Base-by-base conservation (phyloP, 2,329 filamentous ascomycete genomes). In the Penicillium brevicompactum region DNA sequence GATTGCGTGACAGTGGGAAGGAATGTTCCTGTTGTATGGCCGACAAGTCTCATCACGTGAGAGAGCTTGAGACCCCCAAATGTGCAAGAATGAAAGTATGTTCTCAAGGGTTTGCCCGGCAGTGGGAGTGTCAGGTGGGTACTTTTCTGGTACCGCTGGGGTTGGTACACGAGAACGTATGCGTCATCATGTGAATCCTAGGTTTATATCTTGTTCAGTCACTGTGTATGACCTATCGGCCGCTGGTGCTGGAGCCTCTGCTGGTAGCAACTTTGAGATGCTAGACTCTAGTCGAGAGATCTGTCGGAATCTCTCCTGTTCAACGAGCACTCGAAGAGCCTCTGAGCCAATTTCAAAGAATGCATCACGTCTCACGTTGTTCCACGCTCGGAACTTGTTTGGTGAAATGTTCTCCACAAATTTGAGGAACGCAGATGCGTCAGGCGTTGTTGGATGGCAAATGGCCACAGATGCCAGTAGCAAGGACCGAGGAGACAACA, bases 381-480 rank as follows among this genome's bases (percentile, higher is more conserved):
- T 55, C 60, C 58, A 67, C 8, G 53, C 44, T 18, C 62, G 57
- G 18, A 67, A 53, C 16, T 59, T 56, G 21, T 49, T 49, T 7
- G 62, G 56, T 22, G 68, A 61, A 16, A 69, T 40, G 5, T 31
- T 50, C 43, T 66, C 63, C 37, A 69, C 60, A 49, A 68, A 68
- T 11, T 62, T 46, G n/a, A 75, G 53, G 34, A 75, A 67, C 5
- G 67, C 69, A 7, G 53, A 51, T 3, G 70, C 57, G 38, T 71
- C 66, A 8, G 75, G 75, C 21, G 67, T 48, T 5, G 64, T 67
- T 2, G 76, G 76, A 55, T 78, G 74, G 41, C 73, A 74, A 44
- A 78, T 59, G 7, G 63, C 63, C 27, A 75, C 61, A 9, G 69
- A 64, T 16, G 68, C 64, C 5, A 57, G 57, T 49, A 72, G 57